Evolutionary conservation across 352 stramenopile species (phyloP), one percentile per base, ranked within the genome.

Genomic region (Phytophthora pisi): DNA sequence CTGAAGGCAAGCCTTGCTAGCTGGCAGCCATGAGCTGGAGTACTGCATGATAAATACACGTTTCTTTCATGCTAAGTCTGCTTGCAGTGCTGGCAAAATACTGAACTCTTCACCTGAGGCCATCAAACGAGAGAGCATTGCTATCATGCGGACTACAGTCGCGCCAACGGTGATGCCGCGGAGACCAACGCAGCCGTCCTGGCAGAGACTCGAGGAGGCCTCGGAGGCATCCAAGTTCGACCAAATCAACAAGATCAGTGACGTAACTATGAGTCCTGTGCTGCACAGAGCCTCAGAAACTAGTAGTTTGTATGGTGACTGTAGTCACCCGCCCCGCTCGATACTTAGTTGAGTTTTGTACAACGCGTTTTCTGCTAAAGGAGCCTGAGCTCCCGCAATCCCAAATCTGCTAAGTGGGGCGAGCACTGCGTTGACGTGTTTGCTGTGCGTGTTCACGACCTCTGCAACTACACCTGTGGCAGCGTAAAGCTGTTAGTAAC

Each of bases 401-500:
- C n/a, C n/a, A n/a, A n/a, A n/a, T n/a, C n/a, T n/a, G n/a, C n/a
- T n/a, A n/a, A n/a, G n/a, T n/a, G n/a, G n/a, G n/a, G n/a, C n/a
- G n/a, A n/a, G n/a, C n/a, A n/a, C n/a, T n/a, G n/a, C n/a, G n/a
- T n/a, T n/a, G n/a, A n/a, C n/a, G n/a, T n/a, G n/a, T n/a, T n/a
- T n/a, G n/a, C n/a, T n/a, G n/a, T n/a, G n/a, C n/a, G 34, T 40
- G 34, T 16, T 40, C 34, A 42, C 34, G 13, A n/a, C 30, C 34
- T 42, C 34, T 42, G 34, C 34, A 16, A 6, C 13, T 42, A 15
- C 34, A 42, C 34, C 10, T 6, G 11, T 42, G 34, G 11, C 34
- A 42, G 34, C 34, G 34, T 16, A 40, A 40, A 15, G 31, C 31
- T 34, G 30, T 34, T 34, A 34, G 23, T 26, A 64, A 71, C 57